Evolutionary conservation across 768 basidiomycete species (phyloP).

Genomic region (Agrocybe pediades): DNA sequence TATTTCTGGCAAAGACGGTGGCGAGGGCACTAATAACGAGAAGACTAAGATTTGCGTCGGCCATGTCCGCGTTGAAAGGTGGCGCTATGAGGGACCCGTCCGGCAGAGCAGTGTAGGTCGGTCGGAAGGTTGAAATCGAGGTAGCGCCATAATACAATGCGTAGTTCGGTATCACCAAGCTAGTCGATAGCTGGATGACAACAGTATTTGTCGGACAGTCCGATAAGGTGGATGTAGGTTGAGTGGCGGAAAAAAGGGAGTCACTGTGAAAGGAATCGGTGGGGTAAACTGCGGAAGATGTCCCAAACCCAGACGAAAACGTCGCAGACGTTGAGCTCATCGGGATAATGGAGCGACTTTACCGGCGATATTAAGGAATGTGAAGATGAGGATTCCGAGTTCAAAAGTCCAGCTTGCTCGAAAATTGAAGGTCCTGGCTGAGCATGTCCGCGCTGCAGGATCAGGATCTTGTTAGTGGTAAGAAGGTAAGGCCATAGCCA

Average conservation of each 20-base stretch:
- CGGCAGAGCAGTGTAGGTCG: slow-evolving; percentile 43
- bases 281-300: neutral
- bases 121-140: slow-evolving; percentile 47
- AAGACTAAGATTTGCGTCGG: slow-evolving; percentile 41
- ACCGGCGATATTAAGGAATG: slow-evolving; percentile 2
- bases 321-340: slow-evolving; percentile 5
- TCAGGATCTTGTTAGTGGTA: slow-evolving; percentile 10
- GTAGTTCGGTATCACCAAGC: slow-evolving; percentile 51
- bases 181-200: slow-evolving; percentile 51
- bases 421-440: slow-evolving; percentile 14
- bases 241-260: slow-evolving; percentile 13
- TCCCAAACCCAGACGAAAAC: slow-evolving; percentile 3
- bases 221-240: slow-evolving; percentile 32
- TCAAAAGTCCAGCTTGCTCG: slow-evolving; percentile 16
- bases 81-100: slow-evolving; percentile 65
- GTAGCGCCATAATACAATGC: slow-evolving; percentile 39
- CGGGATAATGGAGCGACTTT: neutral
- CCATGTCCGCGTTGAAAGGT: slow-evolving; percentile 44
- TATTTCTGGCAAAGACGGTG: slow-evolving; percentile 55
- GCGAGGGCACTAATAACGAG: slow-evolving; percentile 50
- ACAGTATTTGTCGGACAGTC: slow-evolving; percentile 43
- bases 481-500: slow-evolving; percentile 8
- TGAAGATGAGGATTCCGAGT: slow-evolving; percentile 2
- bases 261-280: slow-evolving; percentile 6
- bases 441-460: slow-evolving; percentile 29